These are phyloP conservation scores for Talaromyces liani DNA, from an alignment of 495 filamentous ascomycete species.

Conservation along the genomic window DNA sequence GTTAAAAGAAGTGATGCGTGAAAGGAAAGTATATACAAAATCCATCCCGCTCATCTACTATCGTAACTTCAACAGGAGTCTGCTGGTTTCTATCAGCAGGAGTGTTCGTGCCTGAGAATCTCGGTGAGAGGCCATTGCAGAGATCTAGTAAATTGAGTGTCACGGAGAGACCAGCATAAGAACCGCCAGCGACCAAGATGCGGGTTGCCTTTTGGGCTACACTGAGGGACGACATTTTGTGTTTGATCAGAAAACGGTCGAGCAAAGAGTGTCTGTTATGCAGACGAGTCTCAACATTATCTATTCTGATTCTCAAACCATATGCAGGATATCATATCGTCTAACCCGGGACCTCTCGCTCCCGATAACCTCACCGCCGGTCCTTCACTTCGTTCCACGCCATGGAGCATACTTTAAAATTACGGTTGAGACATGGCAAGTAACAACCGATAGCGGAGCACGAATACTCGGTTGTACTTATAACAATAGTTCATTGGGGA, in stretches of 20 bases:
- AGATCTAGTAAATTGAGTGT: slow-evolving; percentile 55
- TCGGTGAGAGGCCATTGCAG: slow-evolving; percentile 33
- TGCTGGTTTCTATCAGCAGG: slow-evolving; percentile 20
- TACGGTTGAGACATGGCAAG: background rate
- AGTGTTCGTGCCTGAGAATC: slow-evolving; percentile 21
- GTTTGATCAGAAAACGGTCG: background rate
- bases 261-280: background rate
- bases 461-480: background rate
- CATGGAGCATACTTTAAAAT: background rate
- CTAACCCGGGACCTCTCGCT: background rate
- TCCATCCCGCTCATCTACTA: slow-evolving; percentile 65
- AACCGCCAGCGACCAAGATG: slow-evolving; percentile 46
- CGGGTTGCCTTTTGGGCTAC: background rate
- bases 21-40: slow-evolving; percentile 41
- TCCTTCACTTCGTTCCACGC: background rate
- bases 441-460: background rate
- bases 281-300: background rate
- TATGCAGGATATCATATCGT: background rate
- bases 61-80: slow-evolving; percentile 52
- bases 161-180: slow-evolving; percentile 56
- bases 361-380: background rate
- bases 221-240: background rate
- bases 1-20: background rate
- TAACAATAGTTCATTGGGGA: background rate
- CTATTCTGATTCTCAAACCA: background rate